Evolutionary conservation across 176 grass and related monocot genomes (phyloP), one percentile per base, ranked within the genome.

Genomic region (Hyparrhenia diplandra): DNA sequence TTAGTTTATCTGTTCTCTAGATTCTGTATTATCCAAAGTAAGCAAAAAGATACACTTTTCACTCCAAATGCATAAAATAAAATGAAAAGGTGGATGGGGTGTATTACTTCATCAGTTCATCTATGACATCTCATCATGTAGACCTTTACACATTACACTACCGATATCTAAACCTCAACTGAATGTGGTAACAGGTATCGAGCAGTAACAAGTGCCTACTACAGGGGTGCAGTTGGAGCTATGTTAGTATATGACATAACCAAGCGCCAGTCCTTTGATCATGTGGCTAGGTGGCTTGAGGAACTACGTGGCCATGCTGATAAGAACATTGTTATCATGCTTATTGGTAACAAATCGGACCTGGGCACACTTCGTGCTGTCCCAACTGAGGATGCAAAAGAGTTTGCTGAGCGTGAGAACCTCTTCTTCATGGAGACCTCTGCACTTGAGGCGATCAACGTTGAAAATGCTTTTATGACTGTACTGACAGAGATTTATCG

Each of bases 361-460:
- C 73, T 91, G 23, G 89, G 89, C 0, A 85, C 89, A 6, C 89
- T 91, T 14, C 82, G 85, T 37, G 85, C 52, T 37, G 85, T 91
- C 10, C 73, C 89, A 9, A 82, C 73, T 0, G 89, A 88, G 47
- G 89, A 91, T 81, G 89, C 89, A 31, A 91, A 85, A 27, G 89
- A 88, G 62, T 91, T 85, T 25, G 85, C 85, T 37, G 82, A 91
- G 68, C 82, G 59, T n/a, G 85, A 91, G 72, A 88, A 81, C 32
- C 85, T 91, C 14, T 91, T 85, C 47, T 91, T 85, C 73, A 91
- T 91, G 89, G 89, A 91, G 85, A 91, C 89, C n/a, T 91, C 89
- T 28, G 89, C 89, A 42, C 89, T 91, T 18, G 89, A 91, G 82
- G 67, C 89, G 0, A 82, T 49, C 58, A 91, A 88, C 25, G 89